Evolutionary conservation across 202 grass and related monocot genomes (phyloP), one percentile per base, ranked within the genome.

Genomic region (Saccharum hybrid): DNA sequence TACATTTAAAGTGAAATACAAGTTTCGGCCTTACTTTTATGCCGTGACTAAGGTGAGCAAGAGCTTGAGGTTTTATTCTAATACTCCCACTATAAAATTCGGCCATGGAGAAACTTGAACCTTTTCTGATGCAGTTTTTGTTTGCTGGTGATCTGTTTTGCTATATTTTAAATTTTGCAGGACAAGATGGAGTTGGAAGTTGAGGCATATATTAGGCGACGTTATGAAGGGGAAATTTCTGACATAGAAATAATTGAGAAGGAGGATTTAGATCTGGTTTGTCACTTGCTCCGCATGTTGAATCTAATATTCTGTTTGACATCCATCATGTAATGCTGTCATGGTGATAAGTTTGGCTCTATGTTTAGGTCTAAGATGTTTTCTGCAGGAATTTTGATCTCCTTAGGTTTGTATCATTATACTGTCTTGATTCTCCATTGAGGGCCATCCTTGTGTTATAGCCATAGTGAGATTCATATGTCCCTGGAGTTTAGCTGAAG

Each of bases 1-100:
- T 68, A 94, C 95, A 13, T 97, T 97, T 76, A 97, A 97, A 83
- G 90, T 90, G 40, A 97, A 94, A 75, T 74, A 97, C 76, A 97
- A 93, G 75, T 97, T 97, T 64, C 89, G 61, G 40, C 95, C 95
- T 63, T 97, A 97, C 68, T 97, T 97, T 76, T 97, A 91, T 83
- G 88, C 90, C 22, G 90, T 87, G 18, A 90, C 95, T 66, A 97
- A 97, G 90, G 95, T 97, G 82, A 80, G 57, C 41, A 83, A 34
- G 40, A 66, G 36, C 19, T 63, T 65, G 31, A 28, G 37, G 3
- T 60, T 69, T 75, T 76, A 63, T 56, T 75, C 51, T 71, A 21
- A 70, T 70, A 63, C 63, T 37, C 68, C 38, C 64, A 48, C 74
- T 22, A 42, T 79, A 74, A 30, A 22, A 40, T 70, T 52, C 9